Evolutionary conservation across 1,284 basidiomycete species (phyloP).

Genomic region (Cryptococcus sp.): DNA sequence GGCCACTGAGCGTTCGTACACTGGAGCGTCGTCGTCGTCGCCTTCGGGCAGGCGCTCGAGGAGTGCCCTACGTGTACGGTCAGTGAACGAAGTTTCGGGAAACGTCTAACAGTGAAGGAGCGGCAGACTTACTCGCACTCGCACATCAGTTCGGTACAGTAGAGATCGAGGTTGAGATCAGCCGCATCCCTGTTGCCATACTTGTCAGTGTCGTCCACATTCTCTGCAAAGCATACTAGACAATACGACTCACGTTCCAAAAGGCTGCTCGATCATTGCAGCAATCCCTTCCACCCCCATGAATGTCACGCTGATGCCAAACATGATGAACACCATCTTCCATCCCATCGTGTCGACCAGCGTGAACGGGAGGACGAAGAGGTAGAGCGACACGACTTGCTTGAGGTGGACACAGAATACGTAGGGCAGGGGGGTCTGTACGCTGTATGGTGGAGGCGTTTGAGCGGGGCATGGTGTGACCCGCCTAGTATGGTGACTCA

Average conservation of each 20-base stretch:
- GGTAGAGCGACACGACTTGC: constrained; percentile 84
- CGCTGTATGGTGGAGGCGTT: background rate
- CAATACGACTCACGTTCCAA: constrained; percentile 53
- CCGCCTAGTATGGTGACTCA: constrained; percentile 15
- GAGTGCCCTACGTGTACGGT: constrained; percentile 58
- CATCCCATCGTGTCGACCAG: constrained; percentile 63
- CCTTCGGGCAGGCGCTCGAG: constrained; percentile 74
- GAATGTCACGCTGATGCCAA: constrained; percentile 67
- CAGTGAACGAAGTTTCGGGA: background rate
- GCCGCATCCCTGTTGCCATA: constrained; percentile 50
- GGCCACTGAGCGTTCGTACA: constrained; percentile 11
- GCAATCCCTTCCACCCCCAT: constrained; percentile 94
- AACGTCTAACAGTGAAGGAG: background rate
- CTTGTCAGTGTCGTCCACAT: constrained; percentile 7
- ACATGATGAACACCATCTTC: constrained; percentile 69
- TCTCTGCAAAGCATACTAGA: background rate
- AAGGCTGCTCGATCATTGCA: constrained; percentile 84
- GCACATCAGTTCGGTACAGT: constrained; percentile 77
- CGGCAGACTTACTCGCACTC: constrained; percentile 65
- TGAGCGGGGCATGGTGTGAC: background rate
- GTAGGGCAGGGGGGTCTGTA: constrained; percentile 46
- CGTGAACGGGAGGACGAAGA: constrained; percentile 79
- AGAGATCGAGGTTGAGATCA: constrained; percentile 59
- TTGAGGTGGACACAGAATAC: constrained; percentile 75
- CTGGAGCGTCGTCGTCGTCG: constrained; percentile 26